Base-by-base conservation (phyloP, 441 rosid species). In the Jatropha podagrica region DNA sequence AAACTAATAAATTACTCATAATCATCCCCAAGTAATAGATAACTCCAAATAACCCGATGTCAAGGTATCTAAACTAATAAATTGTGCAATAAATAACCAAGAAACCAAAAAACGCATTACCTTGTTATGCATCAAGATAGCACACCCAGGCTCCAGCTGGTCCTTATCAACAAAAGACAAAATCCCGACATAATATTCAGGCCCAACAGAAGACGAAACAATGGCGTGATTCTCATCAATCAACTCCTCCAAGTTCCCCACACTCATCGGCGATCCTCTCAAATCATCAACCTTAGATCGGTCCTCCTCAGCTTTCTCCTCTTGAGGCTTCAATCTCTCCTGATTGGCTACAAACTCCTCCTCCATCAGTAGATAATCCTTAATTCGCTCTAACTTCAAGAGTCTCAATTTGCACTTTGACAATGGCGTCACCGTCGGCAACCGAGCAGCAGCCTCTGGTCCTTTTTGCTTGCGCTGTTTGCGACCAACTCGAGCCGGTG, bases 171-270 rank as follows among this genome's bases (percentile, higher is more conserved):
- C 97, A 59, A 93, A 95, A 0, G 96, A 89, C 74, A 92, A 73
- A 75, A 95, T 95, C 60, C 97, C 91, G n/a, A 92, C 99, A 55
- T 95, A 95, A 68, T 93, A 95, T 87, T 92, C 98, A 2, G 98
- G 97, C 5, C 99, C 98, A 71, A 93, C 97, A 3, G 97, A 92
- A 60, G 98, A 92, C 17, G 97, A 92, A 72, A 95, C 98, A 72
- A 93, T 95, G 1, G 99, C 98, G 64, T 95, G 99, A 79, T 95
- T 93, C 90, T 95, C 99, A 72, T 92, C 99, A 62, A 95, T 95
- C 71, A 95, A 62, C 83, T 95, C 99, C 85, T 93, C 98, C 66
- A 95, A 75, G 76, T 91, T 95, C 0, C 99, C 98, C 18, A 95
- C 98, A 71, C 98, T 95, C 99, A 95, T 95, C 4, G 99, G 98